phyloP scores from a whole-genome alignment of 2,329 filamentous ascomycete genomes.

The Aspergillus quadricinctus region DNA sequence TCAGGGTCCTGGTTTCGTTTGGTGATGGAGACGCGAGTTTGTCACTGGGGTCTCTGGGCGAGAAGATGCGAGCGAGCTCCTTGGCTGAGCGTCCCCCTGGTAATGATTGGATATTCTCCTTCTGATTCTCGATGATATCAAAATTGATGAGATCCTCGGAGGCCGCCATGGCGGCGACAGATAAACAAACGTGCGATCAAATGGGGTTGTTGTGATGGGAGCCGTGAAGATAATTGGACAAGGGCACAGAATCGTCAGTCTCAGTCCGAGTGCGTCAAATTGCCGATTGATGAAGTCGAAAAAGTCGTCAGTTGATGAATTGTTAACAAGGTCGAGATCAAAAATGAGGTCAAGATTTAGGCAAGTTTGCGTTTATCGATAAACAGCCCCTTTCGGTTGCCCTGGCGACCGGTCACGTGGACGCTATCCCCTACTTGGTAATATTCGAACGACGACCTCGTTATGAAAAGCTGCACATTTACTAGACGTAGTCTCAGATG shows the following conservation, averaged over 20 bases:
- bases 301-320: slow-evolving; percentile 36
- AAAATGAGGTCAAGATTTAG: not conserved
- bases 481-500: not conserved
- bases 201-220: not conserved
- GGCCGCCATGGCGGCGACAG: slow-evolving; percentile 44
- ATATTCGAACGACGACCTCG: slow-evolving; percentile 3
- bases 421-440: slow-evolving; percentile 4
- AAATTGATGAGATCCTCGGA: slow-evolving; percentile 56
- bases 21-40: slow-evolving; percentile 61
- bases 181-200: slow-evolving; percentile 35
- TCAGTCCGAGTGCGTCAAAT: not conserved
- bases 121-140: slow-evolving; percentile 90
- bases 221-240: not conserved
- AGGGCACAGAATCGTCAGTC: not conserved
- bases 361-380: slow-evolving; percentile 27
- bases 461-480: not conserved
- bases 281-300: not conserved
- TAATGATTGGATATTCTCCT: slow-evolving; percentile 95
- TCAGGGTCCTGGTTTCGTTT: slow-evolving; percentile 68
- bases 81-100: slow-evolving; percentile 84
- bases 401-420: slow-evolving; percentile 30
- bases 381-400: slow-evolving; percentile 32
- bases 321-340: slow-evolving; percentile 40
- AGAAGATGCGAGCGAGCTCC: slow-evolving; percentile 76
- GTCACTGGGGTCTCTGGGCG: slow-evolving; percentile 39